Evolutionary conservation across 768 basidiomycete genomes (phyloP), one percentile per base, ranked within the genome.

Genomic region (Austroboletus festivus): DNA sequence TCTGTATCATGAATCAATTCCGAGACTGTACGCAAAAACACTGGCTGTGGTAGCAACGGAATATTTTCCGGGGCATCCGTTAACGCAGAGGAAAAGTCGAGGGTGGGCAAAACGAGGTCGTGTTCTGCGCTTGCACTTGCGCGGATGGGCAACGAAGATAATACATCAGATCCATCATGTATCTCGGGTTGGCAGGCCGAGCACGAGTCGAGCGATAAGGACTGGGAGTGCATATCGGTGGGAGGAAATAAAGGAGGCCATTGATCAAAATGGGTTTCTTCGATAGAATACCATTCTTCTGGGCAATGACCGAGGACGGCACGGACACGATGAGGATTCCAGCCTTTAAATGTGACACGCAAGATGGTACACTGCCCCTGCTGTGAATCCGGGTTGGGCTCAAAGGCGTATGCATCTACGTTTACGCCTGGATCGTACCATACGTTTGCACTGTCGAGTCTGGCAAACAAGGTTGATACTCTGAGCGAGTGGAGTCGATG

Each of bases 81-180:
- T 22, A 76, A 78, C 8, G 73, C 67, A 5, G 81, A 76, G 0
- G 86, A 85, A 53, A 87, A 77, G 62, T 89, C 86, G 44, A 90
- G 74, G 1, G 81, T 86, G 5, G 89, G 89, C n/a, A 91, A 69
- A 11, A 92, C 67, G 49, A 93, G 79, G 3, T 87, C 86, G 18
- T 78, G 71, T 3, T 85, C 71, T 11, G 83, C 79, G 58, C 88
- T 83, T 20, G 56, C 59, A 20, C 76, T 68, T 21, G 48, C 45
- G 6, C 59, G 52, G 40, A 58, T 51, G 9, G 52, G 51, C 2
- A 52, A 45, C 10, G 31, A 30, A 37, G 52, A 54, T 8, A 56
- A 22, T 6, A 47, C 38, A 37, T 48, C 52, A 23, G 12, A 16
- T 16, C 24, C 38, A 24, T 47, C 46, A 18, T 54, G 51, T 34